Evolutionary conservation across 805 yeast species (phyloP).

Genomic region (Hanseniaspora pseudoguilliermondii): DNA sequence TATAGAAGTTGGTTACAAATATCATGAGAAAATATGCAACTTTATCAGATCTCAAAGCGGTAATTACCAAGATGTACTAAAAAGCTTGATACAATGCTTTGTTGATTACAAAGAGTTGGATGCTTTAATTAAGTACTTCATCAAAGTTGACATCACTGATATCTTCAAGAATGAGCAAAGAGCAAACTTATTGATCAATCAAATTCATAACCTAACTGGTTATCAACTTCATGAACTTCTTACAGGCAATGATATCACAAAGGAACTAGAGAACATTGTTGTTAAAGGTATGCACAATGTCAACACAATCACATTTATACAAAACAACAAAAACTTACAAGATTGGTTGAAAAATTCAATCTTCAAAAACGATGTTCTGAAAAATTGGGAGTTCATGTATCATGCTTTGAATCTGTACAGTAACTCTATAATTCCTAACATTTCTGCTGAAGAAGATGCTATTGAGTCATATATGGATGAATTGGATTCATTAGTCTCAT

Average conservation of each 20-base stretch:
- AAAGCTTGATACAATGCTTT: conserved; percentile 4
- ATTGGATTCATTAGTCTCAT: neutral
- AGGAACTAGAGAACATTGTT: conserved; percentile 1
- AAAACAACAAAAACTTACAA: conserved; percentile 3
- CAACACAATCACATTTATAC: conserved; percentile 11
- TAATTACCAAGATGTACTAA: neutral
- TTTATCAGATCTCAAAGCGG: neutral
- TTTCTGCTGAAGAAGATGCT: neutral
- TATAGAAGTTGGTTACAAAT: conserved; percentile 11
- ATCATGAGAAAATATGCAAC: neutral
- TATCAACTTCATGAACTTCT: conserved; percentile 2
- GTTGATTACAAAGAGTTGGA: conserved; percentile 10
- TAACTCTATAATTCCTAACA: conserved; percentile 10
- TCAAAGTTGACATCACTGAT: neutral
- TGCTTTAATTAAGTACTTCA: neutral
- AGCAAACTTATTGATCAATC: neutral
- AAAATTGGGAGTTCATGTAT: neutral
- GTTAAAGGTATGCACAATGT: conserved; percentile 11
- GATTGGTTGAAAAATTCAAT: conserved; percentile 5
- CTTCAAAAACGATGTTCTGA: neutral
- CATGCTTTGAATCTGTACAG: conserved; percentile 3
- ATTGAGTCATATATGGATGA: neutral
- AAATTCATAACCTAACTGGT: conserved; percentile 6
- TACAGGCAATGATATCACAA: neutral
- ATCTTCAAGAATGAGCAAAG: neutral